phyloP scores from a whole-genome alignment of 805 yeast genomes.

The Suhomyces faveliae region DNA sequence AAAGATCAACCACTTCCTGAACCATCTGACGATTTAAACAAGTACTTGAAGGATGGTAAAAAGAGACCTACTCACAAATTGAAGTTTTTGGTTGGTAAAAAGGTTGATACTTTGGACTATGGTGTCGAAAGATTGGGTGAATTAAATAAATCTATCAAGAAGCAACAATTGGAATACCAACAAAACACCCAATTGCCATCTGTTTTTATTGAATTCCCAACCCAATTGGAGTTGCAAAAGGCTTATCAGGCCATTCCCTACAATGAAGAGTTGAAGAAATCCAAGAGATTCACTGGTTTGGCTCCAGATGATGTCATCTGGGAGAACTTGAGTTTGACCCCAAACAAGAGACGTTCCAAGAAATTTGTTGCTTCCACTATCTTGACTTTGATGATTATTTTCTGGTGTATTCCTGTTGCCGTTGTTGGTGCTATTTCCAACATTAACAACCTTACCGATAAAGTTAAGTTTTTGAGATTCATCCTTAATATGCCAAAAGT shows the following conservation, averaged over 20 bases:
- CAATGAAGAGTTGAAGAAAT: slow-evolving; percentile 45
- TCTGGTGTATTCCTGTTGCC: slow-evolving; percentile 72
- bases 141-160: slow-evolving; percentile 62
- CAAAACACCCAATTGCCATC: slow-evolving; percentile 57
- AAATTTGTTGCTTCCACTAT: slow-evolving; percentile 59
- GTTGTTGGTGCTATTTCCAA: slow-evolving; percentile 32
- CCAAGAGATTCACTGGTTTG: slow-evolving; percentile 56
- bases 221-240: slow-evolving; percentile 83
- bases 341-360: slow-evolving; percentile 57
- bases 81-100: slow-evolving; percentile 69
- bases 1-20: slow-evolving; percentile 55
- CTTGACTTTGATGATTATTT: slow-evolving; percentile 61
- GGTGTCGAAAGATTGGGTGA: slow-evolving; percentile 66
- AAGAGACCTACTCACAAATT: slow-evolving; percentile 84
- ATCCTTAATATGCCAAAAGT: slow-evolving; percentile 24
- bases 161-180: slow-evolving; percentile 54
- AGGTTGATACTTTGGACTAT: slow-evolving; percentile 81
- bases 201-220: slow-evolving; percentile 76
- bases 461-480: slow-evolving; percentile 23
- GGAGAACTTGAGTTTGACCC: slow-evolving; percentile 65
- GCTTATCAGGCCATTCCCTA: slow-evolving; percentile 82
- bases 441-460: slow-evolving; percentile 23
- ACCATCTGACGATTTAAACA: slow-evolving; percentile 54
- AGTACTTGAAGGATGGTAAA: slow-evolving; percentile 61
- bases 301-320: slow-evolving; percentile 84